A percentile compares a stretch with the other conserved stretches of the same genome.
Conservation (phyloP, 2,329 filamentous ascomycete genomes). For the Ramichloridium luteum region DNA sequence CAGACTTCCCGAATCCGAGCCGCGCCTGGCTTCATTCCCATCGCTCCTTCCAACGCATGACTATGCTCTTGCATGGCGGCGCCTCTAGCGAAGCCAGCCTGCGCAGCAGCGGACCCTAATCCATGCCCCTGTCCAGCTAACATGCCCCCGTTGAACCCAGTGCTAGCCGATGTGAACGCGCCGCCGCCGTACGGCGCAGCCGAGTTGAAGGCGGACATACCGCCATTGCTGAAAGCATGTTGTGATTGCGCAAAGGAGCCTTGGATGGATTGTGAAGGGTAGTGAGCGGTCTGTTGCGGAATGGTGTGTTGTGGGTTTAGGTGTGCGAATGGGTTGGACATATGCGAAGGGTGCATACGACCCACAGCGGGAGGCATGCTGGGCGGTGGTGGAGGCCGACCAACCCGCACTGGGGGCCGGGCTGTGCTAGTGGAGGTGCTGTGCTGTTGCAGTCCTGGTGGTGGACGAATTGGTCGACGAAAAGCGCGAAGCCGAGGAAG, state of each 20-base stretch:
- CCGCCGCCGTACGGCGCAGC: conserved; percentile 10
- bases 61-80: conserved; percentile 41
- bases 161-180: conserved; percentile 9
- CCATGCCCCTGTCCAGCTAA: conserved; percentile 42
- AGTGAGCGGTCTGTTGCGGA: conserved; percentile 19
- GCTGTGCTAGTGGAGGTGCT: no score
- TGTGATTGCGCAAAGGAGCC: conserved; percentile 33
- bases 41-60: conserved; percentile 16
- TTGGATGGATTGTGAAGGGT: conserved; percentile 20
- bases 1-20: conserved; percentile 90
- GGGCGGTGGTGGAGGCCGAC: conserved; percentile 5
- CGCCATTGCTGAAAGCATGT: conserved; percentile 26
- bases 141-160: conserved; percentile 22
- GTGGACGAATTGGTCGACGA: no score
- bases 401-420: no score
- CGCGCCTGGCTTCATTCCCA: conserved; percentile 43
- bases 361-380: conserved; percentile 48
- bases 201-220: conserved; percentile 23
- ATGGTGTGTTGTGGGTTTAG: conserved; percentile 35
- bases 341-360: conserved; percentile 46
- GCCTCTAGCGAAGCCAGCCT: conserved; percentile 75
- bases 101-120: conserved; percentile 73
- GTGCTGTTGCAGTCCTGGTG: no score
- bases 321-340: conserved; percentile 48
- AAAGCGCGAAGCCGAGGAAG: no score